Conservation (phyloP, 768 basidiomycete genomes). For the Boletus rufocinnamomeus region DNA sequence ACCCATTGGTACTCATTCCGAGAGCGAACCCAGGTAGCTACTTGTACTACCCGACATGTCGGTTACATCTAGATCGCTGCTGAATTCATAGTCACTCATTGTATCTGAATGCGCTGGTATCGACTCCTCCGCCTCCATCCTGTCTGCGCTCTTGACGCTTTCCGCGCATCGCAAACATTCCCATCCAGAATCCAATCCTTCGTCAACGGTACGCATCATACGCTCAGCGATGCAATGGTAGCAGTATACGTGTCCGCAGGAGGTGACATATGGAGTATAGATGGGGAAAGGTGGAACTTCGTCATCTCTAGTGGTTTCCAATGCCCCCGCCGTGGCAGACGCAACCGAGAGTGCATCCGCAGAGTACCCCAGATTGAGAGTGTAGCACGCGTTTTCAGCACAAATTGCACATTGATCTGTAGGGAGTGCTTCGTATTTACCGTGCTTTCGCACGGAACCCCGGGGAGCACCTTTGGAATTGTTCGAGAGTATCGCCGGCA, state of each 20-base stretch:
- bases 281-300: conserved; percentile 64
- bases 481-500: conserved; percentile 37
- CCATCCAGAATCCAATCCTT: conserved; percentile 62
- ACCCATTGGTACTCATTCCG: conserved; percentile 21
- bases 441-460: conserved; percentile 34
- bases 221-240: conserved; percentile 90
- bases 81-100: conserved; percentile 61
- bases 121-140: conserved; percentile 42
- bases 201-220: conserved; percentile 72
- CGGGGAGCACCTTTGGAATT: conserved; percentile 19
- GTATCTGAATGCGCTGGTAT: conserved; percentile 29
- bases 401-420: conserved; percentile 89
- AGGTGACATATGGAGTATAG: conserved; percentile 79
- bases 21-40: conserved; percentile 40
- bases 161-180: conserved; percentile 81
- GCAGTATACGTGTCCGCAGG: conserved; percentile 87
- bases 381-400: conserved; percentile 69
- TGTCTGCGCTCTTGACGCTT: conserved; percentile 61
- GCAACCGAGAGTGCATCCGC: conserved; percentile 46
- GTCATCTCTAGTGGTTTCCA: conserved; percentile 22
- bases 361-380: conserved; percentile 55
- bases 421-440: conserved; percentile 71
- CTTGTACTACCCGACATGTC: conserved; percentile 55
- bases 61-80: conserved; percentile 45
- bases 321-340: conserved; percentile 20